Percentiles rank a stretch among this genome's conserved stretches.
Evolutionary conservation across 495 filamentous ascomycete genomes (phyloP).

Genomic region (Penicillium chermesinum): DNA sequence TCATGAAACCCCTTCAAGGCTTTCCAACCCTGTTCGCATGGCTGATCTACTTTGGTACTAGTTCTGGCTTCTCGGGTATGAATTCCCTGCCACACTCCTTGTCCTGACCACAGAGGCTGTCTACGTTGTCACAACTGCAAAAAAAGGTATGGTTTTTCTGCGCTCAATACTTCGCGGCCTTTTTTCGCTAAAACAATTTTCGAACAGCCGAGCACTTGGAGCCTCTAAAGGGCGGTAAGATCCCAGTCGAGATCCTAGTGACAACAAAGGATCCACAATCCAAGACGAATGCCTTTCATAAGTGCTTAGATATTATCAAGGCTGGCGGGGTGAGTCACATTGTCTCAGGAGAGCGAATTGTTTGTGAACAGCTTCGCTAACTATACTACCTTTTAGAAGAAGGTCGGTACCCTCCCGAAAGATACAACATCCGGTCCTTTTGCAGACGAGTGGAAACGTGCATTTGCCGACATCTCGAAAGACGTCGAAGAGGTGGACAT

Average conservation of each 20-base stretch:
- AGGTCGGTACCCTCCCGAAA: constrained; percentile 80
- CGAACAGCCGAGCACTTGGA: constrained; percentile 83
- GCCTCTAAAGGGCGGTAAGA: constrained; percentile 83
- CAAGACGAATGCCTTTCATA: constrained; percentile 81
- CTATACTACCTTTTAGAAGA: constrained; percentile 70
- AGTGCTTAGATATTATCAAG: constrained; percentile 80
- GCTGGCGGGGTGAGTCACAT: constrained; percentile 65
- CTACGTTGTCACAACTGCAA: constrained; percentile 89
- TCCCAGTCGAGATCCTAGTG: constrained; percentile 82
- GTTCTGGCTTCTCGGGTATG: constrained; percentile 98
- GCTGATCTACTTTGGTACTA: constrained; percentile 30
- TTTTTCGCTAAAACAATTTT: constrained; percentile 3
- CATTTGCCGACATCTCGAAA: constrained; percentile 66
- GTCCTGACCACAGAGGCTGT: constrained; percentile 82
- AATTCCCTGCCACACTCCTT: constrained; percentile 94
- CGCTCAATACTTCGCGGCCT: background rate
- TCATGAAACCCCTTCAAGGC: background rate
- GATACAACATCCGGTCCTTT: constrained; percentile 83
- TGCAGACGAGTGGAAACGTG: constrained; percentile 90
- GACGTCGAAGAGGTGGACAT: constrained; percentile 90
- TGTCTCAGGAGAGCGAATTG: background rate
- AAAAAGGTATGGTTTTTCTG: constrained; percentile 67
- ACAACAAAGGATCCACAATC: constrained; percentile 83
- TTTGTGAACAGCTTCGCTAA: background rate
- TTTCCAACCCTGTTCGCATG: too few relatives aligned